phyloP scores from a whole-genome alignment of 306 rosid species.

The Luffa acutangula region DNA sequence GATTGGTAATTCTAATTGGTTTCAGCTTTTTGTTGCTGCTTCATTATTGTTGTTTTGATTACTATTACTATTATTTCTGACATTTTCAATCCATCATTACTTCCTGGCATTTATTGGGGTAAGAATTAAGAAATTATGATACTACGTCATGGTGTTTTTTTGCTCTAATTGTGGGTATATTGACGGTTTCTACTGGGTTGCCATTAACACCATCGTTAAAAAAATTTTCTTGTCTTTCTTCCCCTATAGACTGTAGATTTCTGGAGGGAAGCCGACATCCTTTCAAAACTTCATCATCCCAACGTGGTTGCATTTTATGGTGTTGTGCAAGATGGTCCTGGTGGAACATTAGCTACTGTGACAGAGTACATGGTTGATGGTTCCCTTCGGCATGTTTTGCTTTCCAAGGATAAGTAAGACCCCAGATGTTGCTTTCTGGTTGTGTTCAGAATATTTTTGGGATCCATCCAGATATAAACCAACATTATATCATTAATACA shows the following conservation, averaged over 20 bases:
- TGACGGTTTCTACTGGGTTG: background rate
- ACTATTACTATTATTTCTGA: conserved; percentile 12
- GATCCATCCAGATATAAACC: background rate
- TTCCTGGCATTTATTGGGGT: background rate
- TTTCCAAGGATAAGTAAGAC: conserved; percentile 77
- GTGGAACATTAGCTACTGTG: conserved; percentile 77
- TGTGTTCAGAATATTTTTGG: conserved; percentile 8
- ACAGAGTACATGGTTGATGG: conserved; percentile 88
- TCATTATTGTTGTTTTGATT: background rate
- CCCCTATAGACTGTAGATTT: conserved; percentile 58
- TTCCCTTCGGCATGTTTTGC: conserved; percentile 77
- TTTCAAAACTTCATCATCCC: conserved; percentile 92
- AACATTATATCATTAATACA: background rate
- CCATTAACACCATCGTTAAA: background rate
- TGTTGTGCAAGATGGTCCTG: conserved; percentile 87
- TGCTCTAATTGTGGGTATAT: background rate
- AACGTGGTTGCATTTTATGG: conserved; percentile 91
- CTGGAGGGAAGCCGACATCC: conserved; percentile 93
- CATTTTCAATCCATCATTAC: background rate
- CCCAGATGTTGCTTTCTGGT: conserved; percentile 3
- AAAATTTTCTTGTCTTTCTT: background rate
- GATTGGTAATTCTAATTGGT: conserved; percentile 41
- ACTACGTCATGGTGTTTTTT: background rate
- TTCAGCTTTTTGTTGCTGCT: background rate
- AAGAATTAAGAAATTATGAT: background rate